Evolutionary conservation across 2,329 filamentous ascomycete genomes (phyloP), one percentile per base, ranked within the genome.

Genomic region (Fusarium albidum): DNA sequence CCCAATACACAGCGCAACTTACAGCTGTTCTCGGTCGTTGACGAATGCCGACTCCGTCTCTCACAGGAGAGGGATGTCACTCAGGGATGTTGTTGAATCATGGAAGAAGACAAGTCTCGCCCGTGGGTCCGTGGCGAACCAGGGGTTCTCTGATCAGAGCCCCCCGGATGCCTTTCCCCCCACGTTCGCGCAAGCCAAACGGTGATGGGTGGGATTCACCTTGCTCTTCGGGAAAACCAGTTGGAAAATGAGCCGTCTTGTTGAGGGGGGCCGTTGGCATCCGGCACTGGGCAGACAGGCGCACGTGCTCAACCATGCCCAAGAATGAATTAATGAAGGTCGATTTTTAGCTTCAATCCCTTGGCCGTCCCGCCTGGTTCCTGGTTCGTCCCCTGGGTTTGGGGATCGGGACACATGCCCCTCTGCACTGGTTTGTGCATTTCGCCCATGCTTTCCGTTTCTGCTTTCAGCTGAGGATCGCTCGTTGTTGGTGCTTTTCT

Each of bases 161-260:
- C 56, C 46, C 58, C 48, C 40, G 41, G n/a, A 44, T 58, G 55
- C 45, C 47, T 48, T 44, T 46, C 45, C 61, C 57, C 55, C 65
- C 65, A 67, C 65, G 65, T 67, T 67, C 65, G 57, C 60, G 52
- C 59, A 62, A 28, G 34, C 53, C 44, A 34, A 61, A 55, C 49
- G 55, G 50, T 67, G 65, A 67, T 68, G 65, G 65, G 65, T 65
- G 63, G 65, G 44, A 57, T 61, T 67, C 49, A 32, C 35, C 43
- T 21, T 38, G 37, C 38, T 52, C 45, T 49, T 46, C 49, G 49
- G 52, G 53, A 44, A 55, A 50, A 52, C 44, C 35, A 28, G 42
- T 53, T 51, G 48, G 51, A 57, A 41, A 26, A 26, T 44, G 41
- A 49, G 47, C 31, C 28, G 27, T 18, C 28, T 44, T 51, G 40